Evolutionary conservation across 2,329 filamentous ascomycete genomes (phyloP).

Genomic region (Botrytis paeoniae): DNA sequence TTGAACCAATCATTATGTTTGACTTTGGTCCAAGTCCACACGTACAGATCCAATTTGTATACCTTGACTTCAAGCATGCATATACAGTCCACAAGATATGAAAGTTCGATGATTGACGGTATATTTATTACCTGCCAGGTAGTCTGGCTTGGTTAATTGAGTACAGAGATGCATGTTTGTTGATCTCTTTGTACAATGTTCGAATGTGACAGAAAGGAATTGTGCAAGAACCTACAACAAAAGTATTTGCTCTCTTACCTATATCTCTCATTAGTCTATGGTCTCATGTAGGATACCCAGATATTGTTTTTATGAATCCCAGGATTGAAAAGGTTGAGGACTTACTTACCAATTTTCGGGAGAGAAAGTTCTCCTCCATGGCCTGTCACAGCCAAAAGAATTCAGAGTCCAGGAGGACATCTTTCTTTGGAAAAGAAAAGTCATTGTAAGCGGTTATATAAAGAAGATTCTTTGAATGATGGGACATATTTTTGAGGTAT

Average conservation of each 20-base stretch:
- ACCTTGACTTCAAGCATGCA: not conserved
- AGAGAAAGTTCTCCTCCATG: not conserved
- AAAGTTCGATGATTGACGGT: not conserved
- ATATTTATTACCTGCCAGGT: no score
- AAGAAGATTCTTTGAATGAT: not conserved
- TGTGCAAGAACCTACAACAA: not conserved
- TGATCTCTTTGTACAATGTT: not conserved
- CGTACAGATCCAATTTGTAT: not conserved
- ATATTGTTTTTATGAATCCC: not conserved
- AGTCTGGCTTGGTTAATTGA: not conserved
- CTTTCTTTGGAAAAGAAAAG: not conserved
- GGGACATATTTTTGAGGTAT: not conserved
- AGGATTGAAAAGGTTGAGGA: not conserved
- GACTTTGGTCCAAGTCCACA: not conserved
- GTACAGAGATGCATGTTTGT: not conserved
- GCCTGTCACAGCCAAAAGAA: no score
- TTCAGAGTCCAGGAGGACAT: not conserved
- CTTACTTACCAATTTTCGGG: not conserved
- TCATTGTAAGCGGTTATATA: constrained; percentile 1
- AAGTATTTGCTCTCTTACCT: not conserved
- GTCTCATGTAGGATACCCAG: not conserved
- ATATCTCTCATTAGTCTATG: not conserved
- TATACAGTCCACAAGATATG: not conserved
- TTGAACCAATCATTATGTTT: not conserved
- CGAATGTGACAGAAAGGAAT: not conserved